Evolutionary conservation across 805 yeast genomes (phyloP), one percentile per base, ranked within the genome.

Genomic region (Pichia exigua): DNA sequence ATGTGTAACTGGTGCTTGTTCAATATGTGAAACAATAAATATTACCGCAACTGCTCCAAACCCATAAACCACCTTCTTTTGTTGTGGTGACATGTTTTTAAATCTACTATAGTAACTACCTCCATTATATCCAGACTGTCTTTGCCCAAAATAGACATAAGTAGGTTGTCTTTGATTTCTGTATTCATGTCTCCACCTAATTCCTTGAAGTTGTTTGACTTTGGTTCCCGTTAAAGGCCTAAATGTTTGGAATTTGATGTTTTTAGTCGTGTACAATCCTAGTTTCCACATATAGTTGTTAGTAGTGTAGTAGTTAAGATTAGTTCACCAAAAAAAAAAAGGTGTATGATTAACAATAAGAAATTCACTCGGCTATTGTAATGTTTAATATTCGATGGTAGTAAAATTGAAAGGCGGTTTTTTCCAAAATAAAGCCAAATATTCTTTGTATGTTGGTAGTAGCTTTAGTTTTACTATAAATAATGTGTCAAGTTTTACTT

Each of bases 1-100:
- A 32, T 82, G 79, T 1, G 95, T 82, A 26, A 84, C 83, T 0
- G 97, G 97, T 0, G 96, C 96, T 57, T 78, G 78, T 56, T 90
- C 86, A 30, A 87, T 70, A 57, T 83, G 75, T 30, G 83, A 73
- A 28, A 73, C 70, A 64, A 73, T 77, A 46, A 71, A 64, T 1
- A 74, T 55, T 26, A 55, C 39, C 3, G 54, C 42, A 8, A 56
- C 24, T 1, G 46, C 54, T 27, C 59, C 57, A 3, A 47, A 40
- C 13, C 45, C 40, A 49, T 27, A 52, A n/a, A 48, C 52, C 28
- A 17, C 55, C 55, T 30, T 45, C 35, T 32, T 53, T 49, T 30
- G 61, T 38, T 42, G 54, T 38, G 30, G 30, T 2, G 46, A 10
- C 44, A 55, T 46, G 42, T 48, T 52, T 11, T 18, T 27, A 13